A percentile compares a stretch with the other conserved stretches of the same genome.
Evolutionary conservation across 2,329 filamentous ascomycete genomes (phyloP).

Genomic region (Nemania sp.): DNA sequence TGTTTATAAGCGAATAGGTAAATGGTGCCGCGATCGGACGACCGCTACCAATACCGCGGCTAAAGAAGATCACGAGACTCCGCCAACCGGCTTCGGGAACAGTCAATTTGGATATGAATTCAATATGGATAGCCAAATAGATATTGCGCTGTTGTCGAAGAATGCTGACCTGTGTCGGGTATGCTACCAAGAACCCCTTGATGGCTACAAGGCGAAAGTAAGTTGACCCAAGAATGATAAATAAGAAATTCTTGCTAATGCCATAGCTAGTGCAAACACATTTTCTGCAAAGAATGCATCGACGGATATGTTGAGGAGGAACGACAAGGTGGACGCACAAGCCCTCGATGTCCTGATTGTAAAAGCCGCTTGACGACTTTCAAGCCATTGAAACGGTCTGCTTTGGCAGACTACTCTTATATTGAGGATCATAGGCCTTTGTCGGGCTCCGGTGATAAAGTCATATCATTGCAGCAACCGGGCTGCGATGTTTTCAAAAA

Average conservation of each 20-base stretch:
- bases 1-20: slow-evolving; percentile 10
- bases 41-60: background rate
- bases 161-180: slow-evolving; percentile 6
- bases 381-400: background rate
- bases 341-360: slow-evolving; percentile 15
- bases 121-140: slow-evolving; percentile 2
- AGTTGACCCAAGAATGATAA: background rate
- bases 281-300: slow-evolving; percentile 18
- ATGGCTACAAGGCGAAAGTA: background rate
- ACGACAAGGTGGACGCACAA: background rate
- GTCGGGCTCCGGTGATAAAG: background rate
- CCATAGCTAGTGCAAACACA: slow-evolving; percentile 8
- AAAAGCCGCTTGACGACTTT: background rate
- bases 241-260: background rate
- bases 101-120: slow-evolving; percentile 18
- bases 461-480: background rate
- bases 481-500: slow-evolving; percentile 4
- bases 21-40: slow-evolving; percentile 10
- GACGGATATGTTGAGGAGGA: background rate
- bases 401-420: background rate
- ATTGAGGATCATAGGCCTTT: background rate
- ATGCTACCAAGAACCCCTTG: slow-evolving; percentile 11
- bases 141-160: slow-evolving; percentile 1
- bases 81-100: background rate
- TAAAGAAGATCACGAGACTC: background rate